Conservation (phyloP, 345 rosid species). For the Toxicodendron radicans region DNA sequence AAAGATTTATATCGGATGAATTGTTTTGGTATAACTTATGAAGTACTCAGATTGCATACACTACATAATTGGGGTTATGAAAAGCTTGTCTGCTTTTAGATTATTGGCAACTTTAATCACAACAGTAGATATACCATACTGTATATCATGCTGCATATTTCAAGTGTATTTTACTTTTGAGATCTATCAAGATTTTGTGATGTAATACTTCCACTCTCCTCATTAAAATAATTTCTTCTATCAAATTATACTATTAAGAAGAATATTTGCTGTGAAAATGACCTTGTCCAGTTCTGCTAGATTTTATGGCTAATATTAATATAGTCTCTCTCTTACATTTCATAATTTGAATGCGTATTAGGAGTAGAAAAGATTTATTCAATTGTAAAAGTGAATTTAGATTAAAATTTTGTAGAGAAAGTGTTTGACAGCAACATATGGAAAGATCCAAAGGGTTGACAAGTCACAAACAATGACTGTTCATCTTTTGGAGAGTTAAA, state of each 20-base stretch:
- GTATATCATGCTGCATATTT: neutral
- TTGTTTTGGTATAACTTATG: neutral
- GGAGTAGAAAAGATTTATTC: no score
- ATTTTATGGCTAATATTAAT: constrained; percentile 8
- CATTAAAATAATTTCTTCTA: neutral
- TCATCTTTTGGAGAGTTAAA: constrained; percentile 23
- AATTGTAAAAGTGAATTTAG: neutral
- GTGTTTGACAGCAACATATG: constrained; percentile 16
- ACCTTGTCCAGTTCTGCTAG: neutral
- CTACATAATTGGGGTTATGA: constrained; percentile 10
- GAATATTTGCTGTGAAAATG: constrained; percentile 6
- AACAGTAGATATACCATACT: neutral
- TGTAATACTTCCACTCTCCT: neutral
- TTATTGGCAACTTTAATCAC: neutral
- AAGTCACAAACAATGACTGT: constrained; percentile 38
- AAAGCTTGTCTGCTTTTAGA: constrained; percentile 7
- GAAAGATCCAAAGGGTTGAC: constrained; percentile 28
- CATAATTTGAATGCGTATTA: no score
- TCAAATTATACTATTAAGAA: neutral
- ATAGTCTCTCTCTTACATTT: no score
- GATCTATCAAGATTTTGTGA: neutral
- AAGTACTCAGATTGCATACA: neutral
- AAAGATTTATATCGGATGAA: neutral
- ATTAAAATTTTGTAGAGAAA: neutral
- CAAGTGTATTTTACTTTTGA: neutral